Conservation (phyloP, 1,139 yeast genomes). For the Zhuliangozyma parablackwelliae region DNA sequence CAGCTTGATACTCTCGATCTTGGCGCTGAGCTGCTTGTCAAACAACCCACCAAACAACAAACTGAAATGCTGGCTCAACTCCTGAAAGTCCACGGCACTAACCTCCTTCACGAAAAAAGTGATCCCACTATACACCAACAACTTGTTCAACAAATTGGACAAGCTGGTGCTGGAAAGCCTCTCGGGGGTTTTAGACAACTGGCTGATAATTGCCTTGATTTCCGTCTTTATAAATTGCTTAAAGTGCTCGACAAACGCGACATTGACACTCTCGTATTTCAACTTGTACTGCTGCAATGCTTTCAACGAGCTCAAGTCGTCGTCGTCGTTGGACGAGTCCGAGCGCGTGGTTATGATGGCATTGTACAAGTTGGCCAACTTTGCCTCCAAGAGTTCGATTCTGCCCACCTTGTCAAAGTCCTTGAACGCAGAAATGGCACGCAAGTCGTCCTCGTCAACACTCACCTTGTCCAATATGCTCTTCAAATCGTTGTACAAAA, state of each 20-base stretch:
- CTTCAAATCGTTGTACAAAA: slow-evolving; percentile 64
- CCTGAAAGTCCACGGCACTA: slow-evolving; percentile 29
- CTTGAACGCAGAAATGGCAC: slow-evolving; percentile 42
- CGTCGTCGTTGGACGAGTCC: slow-evolving; percentile 33
- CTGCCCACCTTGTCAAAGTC: slow-evolving; percentile 47
- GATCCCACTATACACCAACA: slow-evolving; percentile 57
- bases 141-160: slow-evolving; percentile 33
- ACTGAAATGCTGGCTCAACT: slow-evolving; percentile 27
- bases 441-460: slow-evolving; percentile 54
- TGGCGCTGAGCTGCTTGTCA: slow-evolving; percentile 20
- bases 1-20: slow-evolving; percentile 14
- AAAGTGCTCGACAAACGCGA: slow-evolving; percentile 49
- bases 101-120: slow-evolving; percentile 63
- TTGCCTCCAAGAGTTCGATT: slow-evolving; percentile 50
- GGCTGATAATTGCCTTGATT: slow-evolving; percentile 33
- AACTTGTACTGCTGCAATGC: slow-evolving; percentile 69
- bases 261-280: slow-evolving; percentile 56
- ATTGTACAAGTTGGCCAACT: slow-evolving; percentile 54
- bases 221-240: slow-evolving; percentile 40
- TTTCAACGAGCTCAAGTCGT: slow-evolving; percentile 60
- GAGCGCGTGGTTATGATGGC: slow-evolving; percentile 63
- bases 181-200: slow-evolving; percentile 22
- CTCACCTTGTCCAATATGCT: slow-evolving; percentile 67
- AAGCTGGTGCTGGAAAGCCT: slow-evolving; percentile 21
- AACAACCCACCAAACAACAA: slow-evolving; percentile 23